Evolutionary conservation across 257 asterid genomes (phyloP).

Genomic region (Verbascum thapsus): DNA sequence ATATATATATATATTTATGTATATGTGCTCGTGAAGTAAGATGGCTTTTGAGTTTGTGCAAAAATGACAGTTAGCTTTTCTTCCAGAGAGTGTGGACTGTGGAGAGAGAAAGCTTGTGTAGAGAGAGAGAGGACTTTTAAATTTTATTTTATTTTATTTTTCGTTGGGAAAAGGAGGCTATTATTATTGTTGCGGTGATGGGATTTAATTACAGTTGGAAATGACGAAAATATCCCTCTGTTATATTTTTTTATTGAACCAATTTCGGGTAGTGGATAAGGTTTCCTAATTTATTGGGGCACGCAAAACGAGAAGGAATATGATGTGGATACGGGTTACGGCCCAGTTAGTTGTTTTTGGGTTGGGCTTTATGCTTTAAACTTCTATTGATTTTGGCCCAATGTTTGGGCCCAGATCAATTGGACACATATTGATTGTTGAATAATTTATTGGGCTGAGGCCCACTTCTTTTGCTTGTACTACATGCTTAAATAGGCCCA

Average conservation of each 20-base stretch:
- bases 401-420: too few species aligned
- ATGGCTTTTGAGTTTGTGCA: conserved; percentile 41
- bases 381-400: too few species aligned
- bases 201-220: background rate
- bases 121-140: conserved; percentile 1
- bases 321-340: conserved; percentile 20
- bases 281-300: too few species aligned
- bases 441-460: too few species aligned
- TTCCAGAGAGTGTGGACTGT: conserved; percentile 40
- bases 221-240: conserved; percentile 15
- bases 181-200: conserved; percentile 35
- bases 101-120: conserved; percentile 26
- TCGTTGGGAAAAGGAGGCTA: conserved; percentile 13
- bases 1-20: too few species aligned
- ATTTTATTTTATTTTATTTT: background rate
- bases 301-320: too few species aligned
- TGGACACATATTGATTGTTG: too few species aligned
- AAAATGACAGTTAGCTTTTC: conserved; percentile 36
- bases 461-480: too few species aligned
- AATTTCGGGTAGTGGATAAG: too few species aligned
- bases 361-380: too few species aligned
- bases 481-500: too few species aligned
- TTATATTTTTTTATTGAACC: too few species aligned
- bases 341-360: background rate
- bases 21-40: conserved; percentile 50